Evolutionary conservation across 805 yeast genomes (phyloP), one percentile per base, ranked within the genome.

Genomic region (Saccharomycopsis microspora): DNA sequence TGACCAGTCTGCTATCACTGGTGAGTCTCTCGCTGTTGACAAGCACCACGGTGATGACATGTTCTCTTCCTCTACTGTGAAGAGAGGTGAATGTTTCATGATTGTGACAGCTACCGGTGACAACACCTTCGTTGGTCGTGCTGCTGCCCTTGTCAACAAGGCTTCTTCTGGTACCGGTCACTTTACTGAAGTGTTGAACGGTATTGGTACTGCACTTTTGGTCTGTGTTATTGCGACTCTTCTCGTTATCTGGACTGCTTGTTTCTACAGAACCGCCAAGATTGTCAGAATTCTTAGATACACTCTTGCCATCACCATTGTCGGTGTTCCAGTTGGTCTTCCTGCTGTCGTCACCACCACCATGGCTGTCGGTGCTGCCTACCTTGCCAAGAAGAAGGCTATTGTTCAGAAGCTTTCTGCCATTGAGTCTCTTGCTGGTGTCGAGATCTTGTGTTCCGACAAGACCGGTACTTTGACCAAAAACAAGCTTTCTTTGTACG

Each of bases 291-390:
- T 88, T 72, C 76, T 88, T 69, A 79, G 95, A 75, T 85, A 80
- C 82, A 83, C 95, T 61, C 74, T 88, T 66, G 96, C 95, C 60
- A 87, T 88, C 69, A 88, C 96, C 74, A 86, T 88, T 71, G 82
- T 88, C 61, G 96, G 96, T 82, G 96, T 88, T 60, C 96, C 96
- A 68, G 96, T 88, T 59, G 96, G 96, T 84, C 80, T 88, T 68
- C 96, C 96, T 69, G 96, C 95, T 68, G 96, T 88, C 65, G 96
- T 87, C 59, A 88, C 96, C 76, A 88, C 96, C 63, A 88, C 96
- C 68, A 87, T 88, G 96, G 97, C 97, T 70, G 97, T 89, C 71
- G 97, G 97, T 81, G 97, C 96, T 69, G 96, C 96, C 66, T 86
- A 88, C 83, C 76, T 88, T 65, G 96, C 96, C 63, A 85, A 87